phyloP scores from a whole-genome alignment of 179 eudicot genomes.

The Silene coronaria region DNA sequence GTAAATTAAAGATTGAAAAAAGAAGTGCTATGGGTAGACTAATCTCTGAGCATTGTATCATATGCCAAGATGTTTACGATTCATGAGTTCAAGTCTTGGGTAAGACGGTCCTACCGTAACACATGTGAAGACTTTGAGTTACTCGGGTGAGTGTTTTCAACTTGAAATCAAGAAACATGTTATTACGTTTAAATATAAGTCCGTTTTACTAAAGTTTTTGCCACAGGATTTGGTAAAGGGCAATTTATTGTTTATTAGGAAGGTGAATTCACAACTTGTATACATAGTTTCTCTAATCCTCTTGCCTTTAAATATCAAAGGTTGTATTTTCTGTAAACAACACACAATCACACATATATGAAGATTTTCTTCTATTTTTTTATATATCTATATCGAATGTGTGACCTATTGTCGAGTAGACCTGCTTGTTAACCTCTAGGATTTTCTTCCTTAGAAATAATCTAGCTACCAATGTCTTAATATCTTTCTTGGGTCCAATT shows the following conservation, averaged over 20 bases:
- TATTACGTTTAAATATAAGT: no score
- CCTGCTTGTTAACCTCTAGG: no score
- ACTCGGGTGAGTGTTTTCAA: neutral
- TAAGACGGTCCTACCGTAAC: neutral
- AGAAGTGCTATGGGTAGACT: conserved; percentile 49
- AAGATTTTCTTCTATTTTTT: no score
- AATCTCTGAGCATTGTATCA: conserved; percentile 42
- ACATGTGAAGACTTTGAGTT: neutral
- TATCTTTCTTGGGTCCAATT: neutral
- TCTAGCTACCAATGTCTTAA: neutral
- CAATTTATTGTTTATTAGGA: neutral
- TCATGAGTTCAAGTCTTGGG: neutral
- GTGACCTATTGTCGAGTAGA: no score
- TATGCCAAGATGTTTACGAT: conserved; percentile 33
- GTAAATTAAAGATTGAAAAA: conserved; percentile 40
- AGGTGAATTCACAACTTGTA: neutral
- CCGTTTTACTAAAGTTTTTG: neutral
- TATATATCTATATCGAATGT: no score
- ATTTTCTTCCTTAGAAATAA: no score
- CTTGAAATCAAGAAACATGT: no score
- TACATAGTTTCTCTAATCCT: neutral
- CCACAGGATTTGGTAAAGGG: neutral
- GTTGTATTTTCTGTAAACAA: neutral
- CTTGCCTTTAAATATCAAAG: neutral
- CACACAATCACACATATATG: no score